Conservation (phyloP, 371 early-diverging fungal species). For the Racocetra persica region DNA sequence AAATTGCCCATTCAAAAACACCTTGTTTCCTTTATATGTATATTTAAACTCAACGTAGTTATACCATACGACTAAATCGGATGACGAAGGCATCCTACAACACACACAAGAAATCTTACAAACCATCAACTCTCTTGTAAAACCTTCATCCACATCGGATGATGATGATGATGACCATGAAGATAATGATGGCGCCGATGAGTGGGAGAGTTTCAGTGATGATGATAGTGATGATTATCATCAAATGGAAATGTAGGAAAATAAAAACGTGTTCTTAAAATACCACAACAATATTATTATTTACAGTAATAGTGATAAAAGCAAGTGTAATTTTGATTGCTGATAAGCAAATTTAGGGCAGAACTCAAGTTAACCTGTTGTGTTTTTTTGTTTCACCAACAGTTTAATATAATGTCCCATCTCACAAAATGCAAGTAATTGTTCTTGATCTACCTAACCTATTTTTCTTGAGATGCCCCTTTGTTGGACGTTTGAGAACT, state of each 20-base stretch:
- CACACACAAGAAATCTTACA: conserved; percentile 73
- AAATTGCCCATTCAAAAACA: background rate
- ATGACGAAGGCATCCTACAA: conserved; percentile 73
- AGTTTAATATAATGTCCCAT: too few species aligned
- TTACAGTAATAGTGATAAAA: too few species aligned
- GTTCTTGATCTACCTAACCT: too few species aligned
- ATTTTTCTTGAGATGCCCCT: too few species aligned
- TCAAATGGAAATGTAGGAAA: conserved; percentile 55
- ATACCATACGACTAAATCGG: conserved; percentile 62
- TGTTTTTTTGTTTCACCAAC: too few species aligned
- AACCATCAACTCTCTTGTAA: conserved; percentile 60
- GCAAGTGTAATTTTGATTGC: too few species aligned
- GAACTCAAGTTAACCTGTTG: too few species aligned
- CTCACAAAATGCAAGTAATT: too few species aligned
- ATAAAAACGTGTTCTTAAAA: background rate
- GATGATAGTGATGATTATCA: conserved; percentile 53
- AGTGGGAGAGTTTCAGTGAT: conserved; percentile 44
- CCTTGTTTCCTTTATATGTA: background rate
- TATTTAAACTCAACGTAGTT: conserved; percentile 54
- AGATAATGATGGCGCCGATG: conserved; percentile 48
- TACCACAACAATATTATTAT: too few species aligned
- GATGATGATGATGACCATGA: conserved; percentile 46
- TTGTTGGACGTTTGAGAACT: too few species aligned
- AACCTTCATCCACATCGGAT: conserved; percentile 51
- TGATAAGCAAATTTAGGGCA: too few species aligned